Percentiles rank a stretch among this genome's conserved stretches.
Evolutionary conservation across 306 rosid genomes (phyloP).

Genomic region (Vigna radiata): DNA sequence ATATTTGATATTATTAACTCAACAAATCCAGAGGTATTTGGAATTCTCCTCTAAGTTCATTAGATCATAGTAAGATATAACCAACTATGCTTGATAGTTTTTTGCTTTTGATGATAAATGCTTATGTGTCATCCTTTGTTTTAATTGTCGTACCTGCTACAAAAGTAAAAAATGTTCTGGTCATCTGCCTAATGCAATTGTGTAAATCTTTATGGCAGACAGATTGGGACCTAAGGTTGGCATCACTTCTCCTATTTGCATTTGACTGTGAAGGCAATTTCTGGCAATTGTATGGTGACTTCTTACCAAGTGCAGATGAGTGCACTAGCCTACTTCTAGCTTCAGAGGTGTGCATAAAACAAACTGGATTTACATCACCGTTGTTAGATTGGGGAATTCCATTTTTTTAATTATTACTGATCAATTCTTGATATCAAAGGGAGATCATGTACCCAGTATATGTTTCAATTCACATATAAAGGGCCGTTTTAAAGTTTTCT

Average conservation of each 20-base stretch:
- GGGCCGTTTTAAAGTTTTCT: slow-evolving; percentile 22
- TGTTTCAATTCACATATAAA: slow-evolving; percentile 37
- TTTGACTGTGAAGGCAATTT: slow-evolving; percentile 86
- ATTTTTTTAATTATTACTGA: slow-evolving; percentile 14
- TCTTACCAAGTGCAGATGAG: slow-evolving; percentile 87
- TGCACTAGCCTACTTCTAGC: slow-evolving; percentile 93
- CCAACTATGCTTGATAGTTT: slow-evolving; percentile 13
- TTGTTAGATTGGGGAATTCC: slow-evolving; percentile 6
- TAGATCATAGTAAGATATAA: slow-evolving; percentile 20
- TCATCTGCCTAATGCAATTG: slow-evolving; percentile 43
- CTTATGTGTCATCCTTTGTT: not conserved
- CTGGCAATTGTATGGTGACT: slow-evolving; percentile 94
- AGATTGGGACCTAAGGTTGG: slow-evolving; percentile 95
- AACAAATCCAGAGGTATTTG: slow-evolving; percentile 86
- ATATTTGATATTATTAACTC: slow-evolving; percentile 93
- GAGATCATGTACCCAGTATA: slow-evolving; percentile 10
- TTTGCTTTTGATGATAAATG: slow-evolving; percentile 13
- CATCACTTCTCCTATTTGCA: slow-evolving; percentile 86
- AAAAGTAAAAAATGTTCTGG: not conserved
- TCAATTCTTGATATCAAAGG: slow-evolving; percentile 4
- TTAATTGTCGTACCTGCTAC: slow-evolving; percentile 12
- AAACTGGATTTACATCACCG: not conserved
- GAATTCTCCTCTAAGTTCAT: slow-evolving; percentile 27
- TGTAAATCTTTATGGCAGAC: slow-evolving; percentile 75
- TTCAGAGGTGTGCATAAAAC: slow-evolving; percentile 65